Conservation (phyloP, 257 asterid genomes). For the Catharanthus roseus region DNA sequence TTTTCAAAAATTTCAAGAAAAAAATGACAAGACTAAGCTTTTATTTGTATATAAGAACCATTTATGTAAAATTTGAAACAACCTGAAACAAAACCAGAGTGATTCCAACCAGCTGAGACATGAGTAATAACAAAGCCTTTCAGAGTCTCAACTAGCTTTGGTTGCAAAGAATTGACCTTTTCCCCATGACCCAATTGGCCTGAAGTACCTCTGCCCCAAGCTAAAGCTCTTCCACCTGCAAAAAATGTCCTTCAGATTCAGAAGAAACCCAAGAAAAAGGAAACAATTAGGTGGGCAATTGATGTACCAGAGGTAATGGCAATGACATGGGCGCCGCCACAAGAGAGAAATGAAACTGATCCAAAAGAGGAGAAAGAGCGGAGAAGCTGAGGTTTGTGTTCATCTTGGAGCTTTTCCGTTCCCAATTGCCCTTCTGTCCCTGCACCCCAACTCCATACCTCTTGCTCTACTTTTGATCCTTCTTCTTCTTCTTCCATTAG, state of each 20-base stretch:
- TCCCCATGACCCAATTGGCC: slow-evolving; percentile 95
- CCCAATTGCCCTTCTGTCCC: slow-evolving; percentile 90
- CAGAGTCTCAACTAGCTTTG: slow-evolving; percentile 44
- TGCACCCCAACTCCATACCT: slow-evolving; percentile 94
- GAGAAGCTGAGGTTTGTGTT: slow-evolving; percentile 52
- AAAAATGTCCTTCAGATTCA: slow-evolving; percentile 4
- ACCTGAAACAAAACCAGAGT: slow-evolving; percentile 93
- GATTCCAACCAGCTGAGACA: slow-evolving; percentile 97
- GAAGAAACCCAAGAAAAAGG: not conserved
- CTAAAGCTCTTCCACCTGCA: slow-evolving; percentile 71
- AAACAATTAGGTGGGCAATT: not conserved
- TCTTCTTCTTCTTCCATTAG: slow-evolving; percentile 21
- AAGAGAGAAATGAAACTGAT: slow-evolving; percentile 56
- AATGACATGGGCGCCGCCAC: slow-evolving; percentile 95
- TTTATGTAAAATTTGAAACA: not conserved
- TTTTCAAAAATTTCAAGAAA: not conserved
- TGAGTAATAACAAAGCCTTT: slow-evolving; percentile 36
- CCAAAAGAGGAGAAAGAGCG: slow-evolving; percentile 46
- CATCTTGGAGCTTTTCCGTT: slow-evolving; percentile 61
- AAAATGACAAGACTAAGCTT: not conserved
- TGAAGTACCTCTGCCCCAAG: slow-evolving; percentile 93
- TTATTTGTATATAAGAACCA: not conserved
- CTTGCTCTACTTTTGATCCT: slow-evolving; percentile 26
- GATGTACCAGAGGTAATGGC: slow-evolving; percentile 58
- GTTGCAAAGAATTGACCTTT: slow-evolving; percentile 38